Base-by-base conservation (phyloP, 345 rosid genomes). In the Boechera stricta region DNA sequence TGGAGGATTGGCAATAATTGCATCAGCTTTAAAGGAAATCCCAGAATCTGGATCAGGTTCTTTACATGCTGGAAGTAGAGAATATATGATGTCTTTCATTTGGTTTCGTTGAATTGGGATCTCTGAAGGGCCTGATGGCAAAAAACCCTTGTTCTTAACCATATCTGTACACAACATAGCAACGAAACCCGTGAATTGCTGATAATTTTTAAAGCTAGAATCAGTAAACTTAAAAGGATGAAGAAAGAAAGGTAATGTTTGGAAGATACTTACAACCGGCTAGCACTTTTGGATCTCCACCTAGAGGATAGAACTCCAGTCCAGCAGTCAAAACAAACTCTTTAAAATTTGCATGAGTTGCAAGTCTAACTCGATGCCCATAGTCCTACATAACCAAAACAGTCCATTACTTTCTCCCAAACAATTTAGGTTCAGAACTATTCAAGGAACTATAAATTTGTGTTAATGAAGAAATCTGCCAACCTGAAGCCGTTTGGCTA, bases 301-400 rank as follows among this genome's bases (percentile, higher is more conserved):
- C 99, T 71, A 96, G 72, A 62, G 98, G 96, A 73, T 80, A 96
- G 72, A 96, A 96, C 85, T 96, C 99, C 86, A 96, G 81, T 58
- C 99, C 99, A 77, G 99, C 91, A 72, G 97, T 91, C 83, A 93
- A 73, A 79, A 96, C 97, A 85, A 96, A 96, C 81, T 96, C 99
- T 75, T 90, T 96, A 81, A 96, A 96, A 86, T 96, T 96, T 75
- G 92, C 87, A 87, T 96, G 99, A 70, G 97, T 96, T 45, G 99
- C 99, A 77, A 96, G 83, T 84, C 99, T 93, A 81, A 96, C 99
- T 58, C 99, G 91, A 90, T 96, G 99, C 31, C 99, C 99, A 82
- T 89, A 90, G 75, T 96, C 98, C 99, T 96, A 90, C 94, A 85
- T 29, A 60, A 33, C 77, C 41, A 76, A 62, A 16, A 24, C n/a